Percentiles rank a stretch among this genome's conserved stretches.
Conservation (phyloP, 2,329 filamentous ascomycete genomes). For the Sclerotinia spermophila region DNA sequence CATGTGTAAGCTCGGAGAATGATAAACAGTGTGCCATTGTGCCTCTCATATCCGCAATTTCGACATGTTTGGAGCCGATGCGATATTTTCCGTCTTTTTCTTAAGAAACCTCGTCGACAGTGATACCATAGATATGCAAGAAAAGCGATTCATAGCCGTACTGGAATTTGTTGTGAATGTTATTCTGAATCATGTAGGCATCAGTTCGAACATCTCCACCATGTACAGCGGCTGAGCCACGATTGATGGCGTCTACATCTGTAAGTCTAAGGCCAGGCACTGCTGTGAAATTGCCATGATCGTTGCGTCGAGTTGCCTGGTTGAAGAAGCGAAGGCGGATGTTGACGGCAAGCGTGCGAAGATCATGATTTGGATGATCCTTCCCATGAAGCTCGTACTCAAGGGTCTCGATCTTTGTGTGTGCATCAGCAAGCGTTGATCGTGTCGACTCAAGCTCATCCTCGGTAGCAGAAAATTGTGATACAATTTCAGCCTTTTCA, state of each 20-base stretch:
- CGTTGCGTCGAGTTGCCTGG: background rate
- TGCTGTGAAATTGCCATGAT: background rate
- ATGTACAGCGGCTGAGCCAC: background rate
- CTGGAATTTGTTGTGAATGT: background rate
- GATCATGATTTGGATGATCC: background rate
- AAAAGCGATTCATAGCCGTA: background rate
- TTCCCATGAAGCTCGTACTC: background rate
- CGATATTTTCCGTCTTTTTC: background rate
- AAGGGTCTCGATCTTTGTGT: background rate
- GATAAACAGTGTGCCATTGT: background rate
- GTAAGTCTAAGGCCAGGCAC: background rate
- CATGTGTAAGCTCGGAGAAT: background rate
- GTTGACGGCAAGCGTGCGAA: background rate
- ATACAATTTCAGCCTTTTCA: background rate
- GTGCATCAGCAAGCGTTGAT: background rate
- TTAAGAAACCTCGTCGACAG: background rate
- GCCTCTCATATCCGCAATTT: background rate
- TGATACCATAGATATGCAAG: background rate
- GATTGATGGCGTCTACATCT: background rate
- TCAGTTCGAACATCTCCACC: background rate
- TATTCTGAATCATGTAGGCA: background rate
- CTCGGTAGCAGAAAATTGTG: background rate
- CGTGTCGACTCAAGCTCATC: background rate
- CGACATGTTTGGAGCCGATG: background rate
- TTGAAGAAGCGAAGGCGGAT: background rate